Percentiles rank a stretch among this genome's conserved stretches.
phyloP scores from a whole-genome alignment of 2,329 filamentous ascomycete genomes.

The Claviceps capensis region DNA sequence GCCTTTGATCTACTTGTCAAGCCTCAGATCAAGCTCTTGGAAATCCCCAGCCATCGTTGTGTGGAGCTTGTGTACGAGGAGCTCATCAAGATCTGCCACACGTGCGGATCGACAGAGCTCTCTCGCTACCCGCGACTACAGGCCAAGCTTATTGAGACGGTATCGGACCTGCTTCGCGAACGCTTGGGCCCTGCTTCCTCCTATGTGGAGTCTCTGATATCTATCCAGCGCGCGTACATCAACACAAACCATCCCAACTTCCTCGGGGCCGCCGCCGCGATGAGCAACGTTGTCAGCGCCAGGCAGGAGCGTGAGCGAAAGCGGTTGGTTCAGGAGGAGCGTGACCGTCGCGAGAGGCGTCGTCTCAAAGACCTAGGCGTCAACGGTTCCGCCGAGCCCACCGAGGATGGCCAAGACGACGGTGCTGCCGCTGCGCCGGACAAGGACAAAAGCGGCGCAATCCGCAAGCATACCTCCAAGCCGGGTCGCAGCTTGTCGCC shows the following conservation, averaged over 20 bases:
- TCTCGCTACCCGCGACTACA: conserved; percentile 85
- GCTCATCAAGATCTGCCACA: conserved; percentile 98
- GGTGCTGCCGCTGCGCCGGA: conserved; percentile 25
- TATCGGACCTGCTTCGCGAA: conserved; percentile 88
- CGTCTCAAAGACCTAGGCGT: conserved; percentile 70
- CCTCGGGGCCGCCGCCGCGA: conserved; percentile 86
- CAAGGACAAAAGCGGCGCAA: conserved; percentile 29
- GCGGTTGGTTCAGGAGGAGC: conserved; percentile 64
- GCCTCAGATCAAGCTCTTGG: conserved; percentile 93
- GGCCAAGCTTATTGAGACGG: conserved; percentile 93
- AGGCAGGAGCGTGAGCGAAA: conserved; percentile 92
- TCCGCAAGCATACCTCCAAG: conserved; percentile 19
- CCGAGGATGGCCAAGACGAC: conserved; percentile 50
- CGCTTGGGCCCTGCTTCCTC: conserved; percentile 75
- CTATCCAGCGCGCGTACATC: conserved; percentile 96
- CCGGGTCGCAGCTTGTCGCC: conserved; percentile 71
- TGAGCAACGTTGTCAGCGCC: conserved; percentile 90
- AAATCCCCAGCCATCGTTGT: conserved; percentile 88
- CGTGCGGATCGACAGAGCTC: conserved; percentile 88
- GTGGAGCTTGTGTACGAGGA: conserved; percentile 98
- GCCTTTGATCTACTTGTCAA: conserved; percentile 96
- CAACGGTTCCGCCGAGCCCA: conserved; percentile 59
- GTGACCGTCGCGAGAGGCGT: conserved; percentile 70
- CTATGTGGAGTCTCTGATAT: conserved; percentile 93
- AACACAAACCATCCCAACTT: conserved; percentile 99